Conservation (phyloP, 2,329 filamentous ascomycete genomes). For the Zasmidium angulare region DNA sequence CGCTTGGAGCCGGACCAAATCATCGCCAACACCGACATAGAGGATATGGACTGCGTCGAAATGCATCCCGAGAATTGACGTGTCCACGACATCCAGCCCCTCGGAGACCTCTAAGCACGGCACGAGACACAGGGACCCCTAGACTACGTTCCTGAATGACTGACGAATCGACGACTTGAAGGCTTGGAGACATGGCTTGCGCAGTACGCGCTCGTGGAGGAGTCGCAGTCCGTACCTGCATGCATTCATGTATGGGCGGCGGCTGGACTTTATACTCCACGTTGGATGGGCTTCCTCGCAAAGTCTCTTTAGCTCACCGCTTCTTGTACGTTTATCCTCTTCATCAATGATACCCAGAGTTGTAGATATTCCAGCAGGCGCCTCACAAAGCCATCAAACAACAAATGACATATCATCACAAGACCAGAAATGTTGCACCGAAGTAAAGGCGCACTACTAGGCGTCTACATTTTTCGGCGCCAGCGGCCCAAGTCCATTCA, state of each 20-base stretch:
- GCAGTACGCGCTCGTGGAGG: background rate
- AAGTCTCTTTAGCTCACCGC: background rate
- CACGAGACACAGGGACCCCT: constrained; percentile 1
- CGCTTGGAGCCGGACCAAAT: constrained; percentile 59
- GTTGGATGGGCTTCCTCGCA: background rate
- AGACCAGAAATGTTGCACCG: background rate
- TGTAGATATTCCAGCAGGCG: background rate
- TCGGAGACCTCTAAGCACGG: background rate
- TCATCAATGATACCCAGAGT: background rate
- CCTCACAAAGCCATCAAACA: background rate
- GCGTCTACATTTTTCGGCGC: background rate
- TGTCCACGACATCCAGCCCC: background rate
- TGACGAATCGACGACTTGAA: background rate
- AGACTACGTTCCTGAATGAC: constrained; percentile 3
- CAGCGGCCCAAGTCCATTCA: constrained; percentile 1
- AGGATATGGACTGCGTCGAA: constrained; percentile 73
- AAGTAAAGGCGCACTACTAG: background rate
- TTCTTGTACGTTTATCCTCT: background rate
- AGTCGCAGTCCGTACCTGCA: background rate
- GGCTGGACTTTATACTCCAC: background rate
- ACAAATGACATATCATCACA: background rate
- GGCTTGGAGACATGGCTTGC: background rate
- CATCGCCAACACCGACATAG: constrained; percentile 68
- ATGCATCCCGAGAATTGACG: constrained; percentile 50
- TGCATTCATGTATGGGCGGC: background rate